A percentile compares a stretch with the other conserved stretches of the same genome.
phyloP scores from a whole-genome alignment of 441 rosid species.

The Euphorbia corollata region DNA sequence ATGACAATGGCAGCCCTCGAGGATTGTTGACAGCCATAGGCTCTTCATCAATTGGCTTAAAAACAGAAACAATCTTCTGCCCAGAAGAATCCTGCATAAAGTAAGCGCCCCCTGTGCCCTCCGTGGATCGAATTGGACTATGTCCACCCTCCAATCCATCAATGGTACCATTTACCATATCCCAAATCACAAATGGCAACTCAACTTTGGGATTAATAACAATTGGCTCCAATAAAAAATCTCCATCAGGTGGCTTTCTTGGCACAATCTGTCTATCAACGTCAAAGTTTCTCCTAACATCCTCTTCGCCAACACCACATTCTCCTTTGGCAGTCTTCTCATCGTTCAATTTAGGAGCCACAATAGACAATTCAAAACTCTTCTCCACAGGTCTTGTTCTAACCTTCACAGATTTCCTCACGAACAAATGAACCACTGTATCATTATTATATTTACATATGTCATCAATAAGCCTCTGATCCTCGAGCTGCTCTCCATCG shows the following conservation, averaged over 20 bases:
- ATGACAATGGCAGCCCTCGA: slow-evolving; percentile 52
- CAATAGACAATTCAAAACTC: slow-evolving; percentile 57
- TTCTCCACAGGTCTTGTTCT: slow-evolving; percentile 57
- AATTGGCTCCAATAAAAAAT: slow-evolving; percentile 44
- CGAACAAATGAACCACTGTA: slow-evolving; percentile 48
- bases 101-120: slow-evolving; percentile 82
- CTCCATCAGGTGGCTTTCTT: slow-evolving; percentile 31
- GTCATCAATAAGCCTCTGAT: slow-evolving; percentile 61
- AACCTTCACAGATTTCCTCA: slow-evolving; percentile 57
- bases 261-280: slow-evolving; percentile 23
- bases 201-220: slow-evolving; percentile 39
- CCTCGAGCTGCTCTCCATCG: slow-evolving; percentile 60
- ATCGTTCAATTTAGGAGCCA: slow-evolving; percentile 31
- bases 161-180: slow-evolving; percentile 43
- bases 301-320: slow-evolving; percentile 22
- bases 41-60: slow-evolving; percentile 81
- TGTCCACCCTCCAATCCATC: slow-evolving; percentile 48
- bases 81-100: slow-evolving; percentile 61
- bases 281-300: slow-evolving; percentile 21
- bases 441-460: slow-evolving; percentile 41
- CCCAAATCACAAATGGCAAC: slow-evolving; percentile 34
- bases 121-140: slow-evolving; percentile 60
- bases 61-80: slow-evolving; percentile 56
- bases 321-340: slow-evolving; percentile 17
- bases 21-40: slow-evolving; percentile 78